phyloP scores from a whole-genome alignment of 2,329 filamentous ascomycete genomes.

The Amauroascus niger region DNA sequence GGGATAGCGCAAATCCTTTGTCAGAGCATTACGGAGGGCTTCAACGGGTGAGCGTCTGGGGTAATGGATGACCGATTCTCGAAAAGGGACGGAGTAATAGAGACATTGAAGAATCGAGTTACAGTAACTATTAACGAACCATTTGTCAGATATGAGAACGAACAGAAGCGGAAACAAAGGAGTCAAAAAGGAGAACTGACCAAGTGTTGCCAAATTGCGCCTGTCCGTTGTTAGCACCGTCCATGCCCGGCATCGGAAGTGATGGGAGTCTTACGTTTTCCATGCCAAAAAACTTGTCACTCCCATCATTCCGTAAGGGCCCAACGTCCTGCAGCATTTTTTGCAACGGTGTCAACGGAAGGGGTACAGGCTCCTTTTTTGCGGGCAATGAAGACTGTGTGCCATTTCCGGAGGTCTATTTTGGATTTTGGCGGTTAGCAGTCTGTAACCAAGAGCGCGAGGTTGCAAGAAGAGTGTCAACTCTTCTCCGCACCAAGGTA shows the following conservation, averaged over 20 bases:
- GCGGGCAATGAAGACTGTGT: constrained; percentile 38
- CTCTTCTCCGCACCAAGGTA: background rate
- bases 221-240: constrained; percentile 19
- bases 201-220: constrained; percentile 91
- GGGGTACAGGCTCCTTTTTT: constrained; percentile 52
- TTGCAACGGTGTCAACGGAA: constrained; percentile 50
- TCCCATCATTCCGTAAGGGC: constrained; percentile 73
- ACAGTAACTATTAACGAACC: constrained; percentile 65
- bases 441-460: background rate
- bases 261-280: constrained; percentile 67
- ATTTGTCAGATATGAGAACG: background rate
- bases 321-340: constrained; percentile 76
- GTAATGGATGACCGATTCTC: constrained; percentile 88
- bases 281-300: constrained; percentile 95
- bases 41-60: constrained; percentile 62
- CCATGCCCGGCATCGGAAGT: background rate
- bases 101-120: constrained; percentile 97
- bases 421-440: background rate
- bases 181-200: constrained; percentile 44
- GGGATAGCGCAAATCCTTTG: constrained; percentile 46
- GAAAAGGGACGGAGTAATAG: constrained; percentile 89
- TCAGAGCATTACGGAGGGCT: constrained; percentile 51
- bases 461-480: background rate
- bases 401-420: constrained; percentile 37
- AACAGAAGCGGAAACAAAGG: constrained; percentile 21